These are phyloP conservation scores for Xylariaceae sp. DNA, from an alignment of 2,329 filamentous ascomycete species.

Conservation along the genomic window DNA sequence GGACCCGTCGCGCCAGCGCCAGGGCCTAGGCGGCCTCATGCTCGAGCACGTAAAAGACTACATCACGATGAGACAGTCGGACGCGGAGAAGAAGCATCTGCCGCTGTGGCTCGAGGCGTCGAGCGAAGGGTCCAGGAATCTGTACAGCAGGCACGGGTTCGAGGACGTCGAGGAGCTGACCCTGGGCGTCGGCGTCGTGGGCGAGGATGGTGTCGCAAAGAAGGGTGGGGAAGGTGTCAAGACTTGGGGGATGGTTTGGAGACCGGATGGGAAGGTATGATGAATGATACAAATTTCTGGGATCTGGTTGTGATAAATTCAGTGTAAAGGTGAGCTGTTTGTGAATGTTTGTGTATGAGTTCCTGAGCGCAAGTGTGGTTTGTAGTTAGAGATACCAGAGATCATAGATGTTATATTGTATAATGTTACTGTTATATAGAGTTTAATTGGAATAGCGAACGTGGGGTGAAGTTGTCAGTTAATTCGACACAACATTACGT, in stretches of 20 bases:
- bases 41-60: slow-evolving; percentile 9
- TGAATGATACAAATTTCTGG: neutral
- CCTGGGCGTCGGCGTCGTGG: slow-evolving; percentile 8
- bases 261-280: slow-evolving; percentile 4
- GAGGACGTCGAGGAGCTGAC: slow-evolving; percentile 11
- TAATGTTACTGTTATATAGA: too few relatives aligned
- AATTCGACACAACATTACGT: too few relatives aligned
- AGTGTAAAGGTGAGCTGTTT: too few relatives aligned
- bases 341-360: too few relatives aligned
- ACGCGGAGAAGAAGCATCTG: too few relatives aligned
- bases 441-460: too few relatives aligned
- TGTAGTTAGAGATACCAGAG: too few relatives aligned
- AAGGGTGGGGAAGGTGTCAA: slow-evolving; percentile 11
- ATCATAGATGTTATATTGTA: too few relatives aligned
- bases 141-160: slow-evolving; percentile 14
- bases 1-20: slow-evolving; percentile 5
- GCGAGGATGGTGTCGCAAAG: slow-evolving; percentile 7
- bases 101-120: slow-evolving; percentile 15
- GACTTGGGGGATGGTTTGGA: slow-evolving; percentile 15
- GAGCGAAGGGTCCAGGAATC: slow-evolving; percentile 3
- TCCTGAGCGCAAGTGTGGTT: too few relatives aligned
- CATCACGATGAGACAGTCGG: slow-evolving; percentile 4
- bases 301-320: neutral
- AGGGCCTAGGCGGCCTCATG: slow-evolving; percentile 10
- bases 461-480: too few relatives aligned